These are phyloP conservation scores for Mediolabrus comicus DNA, from an alignment of 108 stramenopile genomes.

Conservation along the genomic window DNA sequence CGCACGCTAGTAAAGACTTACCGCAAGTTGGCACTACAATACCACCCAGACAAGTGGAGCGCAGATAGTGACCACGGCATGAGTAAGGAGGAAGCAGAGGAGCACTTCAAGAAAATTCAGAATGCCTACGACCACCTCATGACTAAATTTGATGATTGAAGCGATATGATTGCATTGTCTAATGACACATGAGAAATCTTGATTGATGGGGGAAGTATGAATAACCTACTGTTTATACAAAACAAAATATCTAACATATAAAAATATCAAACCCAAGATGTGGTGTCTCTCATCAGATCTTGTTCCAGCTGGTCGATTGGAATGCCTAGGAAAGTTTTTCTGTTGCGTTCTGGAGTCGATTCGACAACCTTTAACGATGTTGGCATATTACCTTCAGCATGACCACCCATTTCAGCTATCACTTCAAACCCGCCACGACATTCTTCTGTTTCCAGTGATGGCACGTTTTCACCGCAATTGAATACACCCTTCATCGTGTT, in stretches of 20 bases:
- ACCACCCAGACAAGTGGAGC: constrained; percentile 22
- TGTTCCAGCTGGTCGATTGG: not conserved
- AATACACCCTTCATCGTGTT: constrained; percentile 35
- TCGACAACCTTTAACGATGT: not conserved
- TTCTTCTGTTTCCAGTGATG: constrained; percentile 20
- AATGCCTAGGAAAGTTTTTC: not conserved
- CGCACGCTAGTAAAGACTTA: not conserved
- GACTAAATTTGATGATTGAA: constrained; percentile 1
- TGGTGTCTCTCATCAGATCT: not conserved
- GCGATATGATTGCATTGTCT: not conserved
- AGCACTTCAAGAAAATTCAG: constrained; percentile 22
- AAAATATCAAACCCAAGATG: not conserved
- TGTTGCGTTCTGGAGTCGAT: not conserved
- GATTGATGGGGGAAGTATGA: too few relatives aligned
- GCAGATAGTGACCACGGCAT: constrained; percentile 1
- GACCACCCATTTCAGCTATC: constrained; percentile 6
- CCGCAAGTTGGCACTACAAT: constrained; percentile 5
- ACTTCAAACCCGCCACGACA: constrained; percentile 42
- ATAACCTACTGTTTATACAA: too few relatives aligned
- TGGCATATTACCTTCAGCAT: not conserved
- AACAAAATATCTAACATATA: not conserved
- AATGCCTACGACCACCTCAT: constrained; percentile 19
- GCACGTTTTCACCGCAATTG: constrained; percentile 16
- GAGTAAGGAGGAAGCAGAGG: constrained; percentile 30
- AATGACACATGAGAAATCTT: too few relatives aligned